phyloP scores from a whole-genome alignment of 495 filamentous ascomycete genomes.

The Lasiosphaeria miniovina region DNA sequence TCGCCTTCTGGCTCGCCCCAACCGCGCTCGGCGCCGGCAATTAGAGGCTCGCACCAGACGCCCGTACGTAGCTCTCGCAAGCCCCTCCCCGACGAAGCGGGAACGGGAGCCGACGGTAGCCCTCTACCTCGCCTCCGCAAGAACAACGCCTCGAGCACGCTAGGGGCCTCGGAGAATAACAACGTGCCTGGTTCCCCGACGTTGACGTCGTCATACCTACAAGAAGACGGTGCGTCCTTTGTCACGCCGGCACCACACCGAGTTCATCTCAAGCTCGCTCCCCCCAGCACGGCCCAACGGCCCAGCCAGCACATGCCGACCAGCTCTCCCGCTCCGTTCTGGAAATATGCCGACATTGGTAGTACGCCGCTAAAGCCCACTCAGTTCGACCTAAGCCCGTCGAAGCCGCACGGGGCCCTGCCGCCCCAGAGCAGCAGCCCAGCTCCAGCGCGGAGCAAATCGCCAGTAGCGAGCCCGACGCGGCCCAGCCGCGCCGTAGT shows the following conservation, averaged over 20 bases:
- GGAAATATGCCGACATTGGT: slow-evolving; percentile 77
- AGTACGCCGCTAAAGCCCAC: slow-evolving; percentile 72
- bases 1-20: slow-evolving; percentile 50
- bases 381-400: slow-evolving; percentile 55
- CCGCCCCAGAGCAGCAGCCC: slow-evolving; percentile 66
- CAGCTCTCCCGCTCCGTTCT: slow-evolving; percentile 94
- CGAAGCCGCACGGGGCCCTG: slow-evolving; percentile 44
- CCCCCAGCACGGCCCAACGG: slow-evolving; percentile 82
- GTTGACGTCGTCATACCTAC: slow-evolving; percentile 60
- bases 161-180: slow-evolving; percentile 55
- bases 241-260: slow-evolving; percentile 83
- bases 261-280: slow-evolving; percentile 77
- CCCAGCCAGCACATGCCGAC: slow-evolving; percentile 95
- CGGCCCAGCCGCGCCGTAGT: slow-evolving; percentile 17
- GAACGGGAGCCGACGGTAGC: slow-evolving; percentile 47
- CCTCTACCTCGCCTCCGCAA: slow-evolving; percentile 51
- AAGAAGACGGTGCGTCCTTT: slow-evolving; percentile 55
- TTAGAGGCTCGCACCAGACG: slow-evolving; percentile 49
- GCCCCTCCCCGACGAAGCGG: slow-evolving; percentile 43
- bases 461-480: slow-evolving; percentile 32
- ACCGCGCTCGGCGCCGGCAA: slow-evolving; percentile 41
- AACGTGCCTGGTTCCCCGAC: slow-evolving; percentile 60
- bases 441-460: slow-evolving; percentile 43
- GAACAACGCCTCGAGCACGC: slow-evolving; percentile 44
- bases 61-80: slow-evolving; percentile 60